phyloP scores from a whole-genome alignment of 2,329 filamentous ascomycete species.

The Trichoderma pleuroti region DNA sequence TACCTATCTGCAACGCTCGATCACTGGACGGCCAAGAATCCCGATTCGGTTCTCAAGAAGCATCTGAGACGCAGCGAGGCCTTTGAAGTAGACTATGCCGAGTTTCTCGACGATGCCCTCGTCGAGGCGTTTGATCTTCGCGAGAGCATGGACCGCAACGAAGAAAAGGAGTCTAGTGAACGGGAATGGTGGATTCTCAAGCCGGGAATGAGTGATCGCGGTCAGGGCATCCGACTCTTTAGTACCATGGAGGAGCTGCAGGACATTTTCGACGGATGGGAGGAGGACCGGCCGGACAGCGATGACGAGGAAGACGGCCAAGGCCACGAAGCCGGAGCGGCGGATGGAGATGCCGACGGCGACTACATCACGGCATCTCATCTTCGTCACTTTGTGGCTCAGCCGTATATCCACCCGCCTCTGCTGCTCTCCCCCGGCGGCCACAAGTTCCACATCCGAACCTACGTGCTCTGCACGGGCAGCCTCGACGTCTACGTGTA shows the following conservation, averaged over 20 bases:
- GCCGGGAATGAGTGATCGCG: constrained; percentile 94
- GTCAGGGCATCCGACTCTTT: constrained; percentile 89
- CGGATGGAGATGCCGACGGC: constrained; percentile 32
- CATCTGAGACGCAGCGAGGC: constrained; percentile 77
- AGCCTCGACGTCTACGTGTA: constrained; percentile 82
- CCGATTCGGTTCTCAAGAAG: constrained; percentile 60
- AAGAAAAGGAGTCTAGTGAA: constrained; percentile 30
- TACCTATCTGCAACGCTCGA: constrained; percentile 81
- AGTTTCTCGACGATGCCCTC: constrained; percentile 91
- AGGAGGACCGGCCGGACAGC: constrained; percentile 62
- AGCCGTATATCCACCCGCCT: constrained; percentile 90
- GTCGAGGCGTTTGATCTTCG: constrained; percentile 85
- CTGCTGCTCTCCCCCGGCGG: constrained; percentile 57
- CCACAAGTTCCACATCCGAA: constrained; percentile 91
- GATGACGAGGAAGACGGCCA: constrained; percentile 55
- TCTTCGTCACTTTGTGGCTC: constrained; percentile 91
- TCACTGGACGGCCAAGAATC: constrained; percentile 83
- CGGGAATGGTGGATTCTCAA: constrained; percentile 97
- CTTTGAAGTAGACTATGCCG: constrained; percentile 94
- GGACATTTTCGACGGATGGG: constrained; percentile 88
- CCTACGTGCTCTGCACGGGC: constrained; percentile 81
- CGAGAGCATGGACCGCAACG: constrained; percentile 71
- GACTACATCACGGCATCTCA: constrained; percentile 77
- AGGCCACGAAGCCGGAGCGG: constrained; percentile 30
- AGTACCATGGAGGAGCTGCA: constrained; percentile 80